A percentile compares a stretch with the other conserved stretches of the same genome.
phyloP scores from a whole-genome alignment of 345 rosid genomes.

The Mallotus nudiflorus region DNA sequence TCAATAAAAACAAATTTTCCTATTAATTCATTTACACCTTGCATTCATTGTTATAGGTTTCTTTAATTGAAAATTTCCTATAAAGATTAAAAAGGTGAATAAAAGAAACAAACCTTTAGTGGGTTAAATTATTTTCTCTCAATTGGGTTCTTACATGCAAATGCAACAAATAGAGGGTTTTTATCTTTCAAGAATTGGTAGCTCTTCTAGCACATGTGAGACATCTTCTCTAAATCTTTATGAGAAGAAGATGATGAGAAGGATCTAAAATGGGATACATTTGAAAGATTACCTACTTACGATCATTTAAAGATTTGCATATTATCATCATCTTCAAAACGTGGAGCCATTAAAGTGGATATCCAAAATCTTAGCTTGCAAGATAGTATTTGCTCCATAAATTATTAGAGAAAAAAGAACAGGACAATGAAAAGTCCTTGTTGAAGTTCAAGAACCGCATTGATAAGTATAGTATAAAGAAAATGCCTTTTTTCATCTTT shows the following conservation, averaged over 20 bases:
- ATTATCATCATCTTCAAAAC: constrained; percentile 27
- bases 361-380: constrained; percentile 30
- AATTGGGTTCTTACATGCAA: too few species aligned
- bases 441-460: constrained; percentile 24
- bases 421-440: constrained; percentile 29
- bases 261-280: constrained; percentile 53
- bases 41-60: too few species aligned
- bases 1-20: too few species aligned
- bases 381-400: constrained; percentile 13
- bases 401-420: constrained; percentile 16
- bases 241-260: constrained; percentile 67
- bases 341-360: constrained; percentile 20
- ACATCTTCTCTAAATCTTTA: constrained; percentile 61
- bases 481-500: too few species aligned
- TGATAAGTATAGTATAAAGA: constrained; percentile 23
- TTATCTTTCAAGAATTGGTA: too few species aligned
- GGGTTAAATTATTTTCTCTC: too few species aligned
- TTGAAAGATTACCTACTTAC: constrained; percentile 49
- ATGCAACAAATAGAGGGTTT: too few species aligned
- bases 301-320: constrained; percentile 46
- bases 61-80: too few species aligned
- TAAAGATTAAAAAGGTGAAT: too few species aligned
- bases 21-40: too few species aligned
- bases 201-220: too few species aligned
- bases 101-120: too few species aligned